Conservation (phyloP, 371 early-diverging fungal species). For the Spraguea lophii region DNA sequence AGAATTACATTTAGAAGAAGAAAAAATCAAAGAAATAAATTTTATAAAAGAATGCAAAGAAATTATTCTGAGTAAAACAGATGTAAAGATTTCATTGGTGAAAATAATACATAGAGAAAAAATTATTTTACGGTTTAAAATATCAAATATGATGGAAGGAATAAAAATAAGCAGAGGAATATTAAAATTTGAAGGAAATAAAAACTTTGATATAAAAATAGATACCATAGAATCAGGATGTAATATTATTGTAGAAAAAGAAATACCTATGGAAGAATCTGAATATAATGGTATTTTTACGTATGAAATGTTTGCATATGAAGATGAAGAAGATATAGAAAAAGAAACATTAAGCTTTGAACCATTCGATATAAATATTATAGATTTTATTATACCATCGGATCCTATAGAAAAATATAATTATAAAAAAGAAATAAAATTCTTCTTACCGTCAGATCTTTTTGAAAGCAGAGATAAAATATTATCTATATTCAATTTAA, state of each 20-base stretch:
- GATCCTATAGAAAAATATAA: background rate
- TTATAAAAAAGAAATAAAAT: background rate
- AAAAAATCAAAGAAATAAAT: background rate
- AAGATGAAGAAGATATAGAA: constrained; percentile 20
- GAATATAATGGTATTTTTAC: constrained; percentile 24
- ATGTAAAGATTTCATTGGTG: constrained; percentile 2
- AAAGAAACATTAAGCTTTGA: constrained; percentile 14
- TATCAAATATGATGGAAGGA: constrained; percentile 15
- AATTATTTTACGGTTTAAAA: constrained; percentile 9
- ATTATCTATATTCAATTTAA: constrained; percentile 13
- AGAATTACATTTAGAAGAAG: constrained; percentile 1
- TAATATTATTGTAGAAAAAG: background rate
- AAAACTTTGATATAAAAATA: background rate
- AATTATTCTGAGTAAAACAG: constrained; percentile 10
- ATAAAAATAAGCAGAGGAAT: constrained; percentile 9
- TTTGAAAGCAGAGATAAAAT: constrained; percentile 10
- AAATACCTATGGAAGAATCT: constrained; percentile 1
- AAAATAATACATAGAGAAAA: constrained; percentile 17
- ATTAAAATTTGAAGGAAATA: constrained; percentile 3
- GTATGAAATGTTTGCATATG: constrained; percentile 20
- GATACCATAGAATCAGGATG: background rate
- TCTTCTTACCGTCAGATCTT: constrained; percentile 4
- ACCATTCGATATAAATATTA: constrained; percentile 21
- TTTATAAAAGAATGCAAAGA: constrained; percentile 24
- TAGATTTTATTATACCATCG: constrained; percentile 26